Evolutionary conservation across 192 early-diverging fungal genomes (phyloP), one percentile per base, ranked within the genome.

Genomic region (Funneliformis mosseae): DNA sequence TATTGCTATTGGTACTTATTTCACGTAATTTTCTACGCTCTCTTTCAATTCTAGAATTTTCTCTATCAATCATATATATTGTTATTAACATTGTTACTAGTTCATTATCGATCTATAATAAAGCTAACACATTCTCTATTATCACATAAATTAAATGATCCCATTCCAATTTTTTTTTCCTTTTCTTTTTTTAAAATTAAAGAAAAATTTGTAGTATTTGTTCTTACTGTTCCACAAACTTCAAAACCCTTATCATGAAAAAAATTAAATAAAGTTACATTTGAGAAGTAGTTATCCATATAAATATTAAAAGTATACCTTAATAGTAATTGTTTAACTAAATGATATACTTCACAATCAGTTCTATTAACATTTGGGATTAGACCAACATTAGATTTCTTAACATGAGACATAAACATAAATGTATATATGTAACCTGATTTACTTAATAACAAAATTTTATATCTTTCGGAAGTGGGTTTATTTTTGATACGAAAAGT

Each of bases 201-300:
- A 59, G 77, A 71, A 60, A 68, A 76, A 0, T 45, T 39, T 6
- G 62, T 2, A 81, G n/a, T n/a, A n/a, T n/a, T n/a, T n/a, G n/a
- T n/a, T n/a, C n/a, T n/a, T n/a, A n/a, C n/a, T n/a, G n/a, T 80
- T 0, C 78, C 81, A 67, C 85, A 86, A 18, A 81, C 78, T 0
- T 78, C 78, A 55, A 81, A 80, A 3, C 74, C 66, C n/a, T 74
- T 74, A 21, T 69, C 25, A 9, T 55, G 43, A 12, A 82, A 28
- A 55, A 75, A 39, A 11, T 60, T 79, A 68, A 83, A 86, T 14
- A 83, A 71, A 21, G 64, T 68, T 4, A 80, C 55, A 23, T 21
- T 77, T 46, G 80, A 72, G 73, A 86, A 79, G 67, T 82, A 83
- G 69, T 83, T 86, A 67, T 86, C 78, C 82, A 83, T 86, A 66